Evolutionary conservation across 1,139 yeast species (phyloP), one percentile per base, ranked within the genome.

Genomic region (Hansenula sp.): DNA sequence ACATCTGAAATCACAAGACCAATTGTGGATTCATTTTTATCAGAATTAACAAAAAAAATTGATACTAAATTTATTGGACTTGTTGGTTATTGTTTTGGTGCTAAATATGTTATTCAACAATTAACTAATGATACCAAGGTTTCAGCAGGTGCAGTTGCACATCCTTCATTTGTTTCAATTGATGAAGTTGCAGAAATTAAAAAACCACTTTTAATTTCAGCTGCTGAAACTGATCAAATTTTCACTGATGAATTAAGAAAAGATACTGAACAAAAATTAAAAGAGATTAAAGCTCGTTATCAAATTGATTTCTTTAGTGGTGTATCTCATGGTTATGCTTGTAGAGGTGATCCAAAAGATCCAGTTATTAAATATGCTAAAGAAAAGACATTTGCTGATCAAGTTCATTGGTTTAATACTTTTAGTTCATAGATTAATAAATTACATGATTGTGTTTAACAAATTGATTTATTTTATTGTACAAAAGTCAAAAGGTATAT

Each of bases 81-180:
- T 17, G 65, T 83, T 41, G 96, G 96, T 17, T 81, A 86, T 69
- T 89, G 96, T 66, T 88, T 71, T 52, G 96, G 96, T 55, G 96
- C 89, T 38, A 82, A 80, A 60, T 79, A 67, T 49, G 78, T 73
- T 24, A 56, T 82, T 37, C 77, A 73, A 44, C 71, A 81, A 42
- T 63, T 82, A 38, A 64, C 75, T 2, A 60, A 62, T 16, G 66
- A 57, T 21, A 82, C 81, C 19, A 51, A 62, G 13, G 65, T 67
- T 13, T 73, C 79, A 45, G 83, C 71, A 26, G 88, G 75, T 51
- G 94, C 90, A 10, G 60, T 75, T 44, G 92, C 90, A 13, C 96
- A 89, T 61, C 96, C 96, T 12, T 81, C 94, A 2, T 71, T 80
- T 44, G 81, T 85, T 27, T 44, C 71, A 10, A 70, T 73, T 25